Percentiles rank a stretch among this genome's conserved stretches.
Evolutionary conservation across 1,139 yeast species (phyloP).

Genomic region (Candida sp.): DNA sequence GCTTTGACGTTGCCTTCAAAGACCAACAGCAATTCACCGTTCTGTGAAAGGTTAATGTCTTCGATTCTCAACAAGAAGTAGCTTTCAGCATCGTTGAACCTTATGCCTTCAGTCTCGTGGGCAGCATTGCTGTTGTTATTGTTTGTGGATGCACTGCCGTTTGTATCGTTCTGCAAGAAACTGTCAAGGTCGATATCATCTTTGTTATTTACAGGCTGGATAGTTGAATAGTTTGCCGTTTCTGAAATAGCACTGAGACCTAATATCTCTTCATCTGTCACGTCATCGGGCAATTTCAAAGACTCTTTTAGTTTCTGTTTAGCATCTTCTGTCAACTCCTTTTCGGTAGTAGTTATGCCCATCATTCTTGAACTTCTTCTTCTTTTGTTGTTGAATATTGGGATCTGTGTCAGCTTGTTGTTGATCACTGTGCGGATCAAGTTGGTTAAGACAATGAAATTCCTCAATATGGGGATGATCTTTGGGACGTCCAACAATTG

Average conservation of each 20-base stretch:
- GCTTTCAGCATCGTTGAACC: conserved; percentile 12
- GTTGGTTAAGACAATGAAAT: conserved; percentile 31
- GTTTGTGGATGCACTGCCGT: background rate
- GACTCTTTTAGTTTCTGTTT: conserved; percentile 39
- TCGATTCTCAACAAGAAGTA: conserved; percentile 25
- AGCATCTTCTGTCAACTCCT: conserved; percentile 22
- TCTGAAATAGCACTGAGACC: conserved; percentile 35
- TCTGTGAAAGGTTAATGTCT: conserved; percentile 24
- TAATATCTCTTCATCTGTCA: conserved; percentile 44
- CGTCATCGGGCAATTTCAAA: conserved; percentile 38
- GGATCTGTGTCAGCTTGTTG: conserved; percentile 1
- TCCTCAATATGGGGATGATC: conserved; percentile 35
- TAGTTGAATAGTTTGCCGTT: conserved; percentile 22
- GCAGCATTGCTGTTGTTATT: background rate
- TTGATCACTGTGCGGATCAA: conserved; percentile 17
- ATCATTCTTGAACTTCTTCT: conserved; percentile 16
- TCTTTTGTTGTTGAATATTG: conserved; percentile 1
- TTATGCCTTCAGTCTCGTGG: conserved; percentile 10
- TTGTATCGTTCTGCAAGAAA: conserved; percentile 19
- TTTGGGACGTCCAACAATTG: conserved; percentile 27
- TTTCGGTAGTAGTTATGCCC: conserved; percentile 8
- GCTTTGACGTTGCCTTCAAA: conserved; percentile 24
- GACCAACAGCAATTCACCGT: conserved; percentile 25
- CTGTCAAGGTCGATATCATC: conserved; percentile 24
- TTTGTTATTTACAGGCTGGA: conserved; percentile 20